Conservation (phyloP, 2,329 filamentous ascomycete species). For the Amauroascus verrucosus region DNA sequence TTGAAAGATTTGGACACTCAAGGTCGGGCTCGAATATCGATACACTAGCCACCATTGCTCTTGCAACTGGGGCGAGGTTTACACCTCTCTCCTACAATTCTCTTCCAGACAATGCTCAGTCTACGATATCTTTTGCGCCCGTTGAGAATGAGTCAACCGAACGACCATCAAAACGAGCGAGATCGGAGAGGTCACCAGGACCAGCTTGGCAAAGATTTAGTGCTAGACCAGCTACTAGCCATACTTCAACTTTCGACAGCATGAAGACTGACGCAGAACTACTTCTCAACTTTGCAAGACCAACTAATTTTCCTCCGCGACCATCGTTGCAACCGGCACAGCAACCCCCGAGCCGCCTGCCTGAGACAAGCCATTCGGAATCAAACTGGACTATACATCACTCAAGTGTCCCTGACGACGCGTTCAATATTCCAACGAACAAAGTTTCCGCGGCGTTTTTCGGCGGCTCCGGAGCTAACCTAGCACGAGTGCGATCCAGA, state of each 20-base stretch:
- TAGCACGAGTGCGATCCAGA: constrained; percentile 32
- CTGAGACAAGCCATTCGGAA: constrained; percentile 20
- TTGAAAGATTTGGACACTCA: constrained; percentile 28
- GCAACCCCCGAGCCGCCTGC: constrained; percentile 23
- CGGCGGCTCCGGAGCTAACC: constrained; percentile 12
- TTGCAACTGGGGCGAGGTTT: constrained; percentile 41
- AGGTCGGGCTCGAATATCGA: constrained; percentile 40
- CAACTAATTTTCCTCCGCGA: constrained; percentile 26
- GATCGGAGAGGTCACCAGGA: constrained; percentile 47
- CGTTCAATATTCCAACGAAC: background rate
- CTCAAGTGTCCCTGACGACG: background rate
- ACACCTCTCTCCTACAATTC: constrained; percentile 26
- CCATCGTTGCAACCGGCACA: constrained; percentile 13
- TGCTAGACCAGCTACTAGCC: constrained; percentile 24
- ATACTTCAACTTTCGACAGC: constrained; percentile 22
- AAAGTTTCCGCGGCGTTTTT: constrained; percentile 9
- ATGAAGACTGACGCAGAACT: constrained; percentile 42
- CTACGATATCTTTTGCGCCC: constrained; percentile 70
- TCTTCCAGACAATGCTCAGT: constrained; percentile 68
- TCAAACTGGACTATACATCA: constrained; percentile 3
- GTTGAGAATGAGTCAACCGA: constrained; percentile 22
- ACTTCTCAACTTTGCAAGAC: constrained; percentile 37
- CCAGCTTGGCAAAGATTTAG: constrained; percentile 27
- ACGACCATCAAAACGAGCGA: constrained; percentile 49
- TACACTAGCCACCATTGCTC: constrained; percentile 42